A percentile compares a stretch with the other conserved stretches of the same genome.
phyloP scores from a whole-genome alignment of 2,329 filamentous ascomycete genomes.

The Diatrype stigma region DNA sequence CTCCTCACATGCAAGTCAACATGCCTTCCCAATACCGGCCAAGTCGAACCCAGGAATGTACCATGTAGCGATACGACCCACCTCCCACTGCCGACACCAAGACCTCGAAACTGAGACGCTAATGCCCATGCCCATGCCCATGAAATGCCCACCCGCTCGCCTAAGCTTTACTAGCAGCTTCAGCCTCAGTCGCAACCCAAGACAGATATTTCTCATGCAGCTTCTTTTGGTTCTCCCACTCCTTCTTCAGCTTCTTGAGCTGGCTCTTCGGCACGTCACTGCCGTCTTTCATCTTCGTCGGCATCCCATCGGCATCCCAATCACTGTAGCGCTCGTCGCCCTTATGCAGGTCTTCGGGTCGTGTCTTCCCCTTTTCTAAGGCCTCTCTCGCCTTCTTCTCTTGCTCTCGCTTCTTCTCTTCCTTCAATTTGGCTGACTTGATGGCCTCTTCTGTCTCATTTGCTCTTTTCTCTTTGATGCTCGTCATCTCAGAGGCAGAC shows the following conservation, averaged over 20 bases:
- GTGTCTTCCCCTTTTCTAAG: conserved; percentile 53
- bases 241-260: conserved; percentile 79
- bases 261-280: conserved; percentile 77
- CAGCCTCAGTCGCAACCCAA: conserved; percentile 27
- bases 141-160: too few species aligned
- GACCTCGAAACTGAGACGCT: too few species aligned
- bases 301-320: conserved; percentile 81
- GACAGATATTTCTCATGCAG: conserved; percentile 59
- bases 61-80: too few species aligned
- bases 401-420: conserved; percentile 47
- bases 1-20: too few species aligned
- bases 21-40: too few species aligned
- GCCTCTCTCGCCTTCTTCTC: conserved; percentile 51
- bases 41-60: too few species aligned
- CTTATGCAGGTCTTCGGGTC: conserved; percentile 54
- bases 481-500: conserved; percentile 52
- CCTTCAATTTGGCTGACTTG: conserved; percentile 43
- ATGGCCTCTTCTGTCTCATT: conserved; percentile 61
- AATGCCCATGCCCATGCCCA: too few species aligned
- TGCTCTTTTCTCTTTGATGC: conserved; percentile 56
- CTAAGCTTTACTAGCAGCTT: conserved; percentile 7
- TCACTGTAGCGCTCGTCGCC: conserved; percentile 58
- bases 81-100: too few species aligned
- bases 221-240: conserved; percentile 90
- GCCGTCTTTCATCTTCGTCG: conserved; percentile 71